These are phyloP conservation scores for Saccharomycopsis hybrid DNA, from an alignment of 1,139 yeast species.

Conservation along the genomic window DNA sequence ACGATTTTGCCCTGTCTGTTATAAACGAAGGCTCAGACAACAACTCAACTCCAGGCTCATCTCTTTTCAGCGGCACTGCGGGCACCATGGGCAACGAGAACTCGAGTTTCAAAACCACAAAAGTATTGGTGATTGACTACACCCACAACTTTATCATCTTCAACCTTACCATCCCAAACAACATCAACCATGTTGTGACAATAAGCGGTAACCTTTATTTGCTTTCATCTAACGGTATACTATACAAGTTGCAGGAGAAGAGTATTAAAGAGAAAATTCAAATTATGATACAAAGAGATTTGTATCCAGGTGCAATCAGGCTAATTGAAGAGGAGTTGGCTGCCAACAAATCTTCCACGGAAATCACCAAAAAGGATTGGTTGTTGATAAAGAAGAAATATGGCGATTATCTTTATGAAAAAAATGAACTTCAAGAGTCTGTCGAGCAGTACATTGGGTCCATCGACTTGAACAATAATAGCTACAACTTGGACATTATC, in stretches of 20 bases:
- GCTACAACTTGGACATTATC: slow-evolving; percentile 58
- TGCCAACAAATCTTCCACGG: slow-evolving; percentile 12
- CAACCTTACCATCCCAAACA: slow-evolving; percentile 59
- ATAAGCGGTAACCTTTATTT: slow-evolving; percentile 46
- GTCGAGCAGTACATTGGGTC: slow-evolving; percentile 61
- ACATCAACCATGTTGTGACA: slow-evolving; percentile 49
- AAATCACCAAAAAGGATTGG: slow-evolving; percentile 35
- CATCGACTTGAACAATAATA: slow-evolving; percentile 42
- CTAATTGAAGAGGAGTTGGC: slow-evolving; percentile 46
- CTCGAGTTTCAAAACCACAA: slow-evolving; percentile 29
- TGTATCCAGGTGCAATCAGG: slow-evolving; percentile 67
- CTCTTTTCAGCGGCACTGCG: slow-evolving; percentile 34
- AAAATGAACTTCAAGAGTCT: slow-evolving; percentile 62
- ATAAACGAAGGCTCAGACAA: slow-evolving; percentile 12
- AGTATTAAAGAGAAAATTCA: slow-evolving; percentile 62
- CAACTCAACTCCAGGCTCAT: slow-evolving; percentile 10
- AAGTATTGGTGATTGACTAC: slow-evolving; percentile 53
- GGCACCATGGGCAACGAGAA: slow-evolving; percentile 26
- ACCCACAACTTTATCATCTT: slow-evolving; percentile 63
- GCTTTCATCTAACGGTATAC: slow-evolving; percentile 68
- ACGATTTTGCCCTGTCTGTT: slow-evolving; percentile 23
- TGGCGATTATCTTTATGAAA: slow-evolving; percentile 66
- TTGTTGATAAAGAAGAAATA: slow-evolving; percentile 55
- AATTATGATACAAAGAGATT: slow-evolving; percentile 60
- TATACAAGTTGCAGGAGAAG: slow-evolving; percentile 65